phyloP scores from a whole-genome alignment of 2,329 filamentous ascomycete genomes.

The Sporothrix dimorphospora region DNA sequence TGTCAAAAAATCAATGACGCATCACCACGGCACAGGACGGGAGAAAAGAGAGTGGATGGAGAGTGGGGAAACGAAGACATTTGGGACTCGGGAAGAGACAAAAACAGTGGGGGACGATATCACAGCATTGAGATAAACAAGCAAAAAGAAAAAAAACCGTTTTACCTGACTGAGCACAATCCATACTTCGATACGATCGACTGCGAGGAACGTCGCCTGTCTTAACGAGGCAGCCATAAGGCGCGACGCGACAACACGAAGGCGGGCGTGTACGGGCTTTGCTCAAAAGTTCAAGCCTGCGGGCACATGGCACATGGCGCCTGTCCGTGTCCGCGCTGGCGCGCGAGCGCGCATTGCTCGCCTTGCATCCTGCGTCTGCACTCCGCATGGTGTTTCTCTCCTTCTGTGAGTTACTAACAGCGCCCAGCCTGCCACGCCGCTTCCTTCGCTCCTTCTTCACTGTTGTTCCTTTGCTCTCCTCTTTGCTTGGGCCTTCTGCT shows the following conservation, averaged over 20 bases:
- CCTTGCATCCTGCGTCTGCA: neutral
- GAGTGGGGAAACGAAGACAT: neutral
- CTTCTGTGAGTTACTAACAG: neutral
- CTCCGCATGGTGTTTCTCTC: neutral
- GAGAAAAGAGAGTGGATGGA: neutral
- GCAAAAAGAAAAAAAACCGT: neutral
- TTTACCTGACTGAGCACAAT: neutral
- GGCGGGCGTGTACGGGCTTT: neutral
- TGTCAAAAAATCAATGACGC: constrained; percentile 4
- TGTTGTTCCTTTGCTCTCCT: neutral
- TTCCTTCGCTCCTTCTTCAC: constrained; percentile 6
- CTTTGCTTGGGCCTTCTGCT: neutral
- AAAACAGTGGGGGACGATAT: neutral
- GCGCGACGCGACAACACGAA: neutral
- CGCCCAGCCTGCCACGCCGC: neutral
- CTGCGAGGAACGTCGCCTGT: neutral
- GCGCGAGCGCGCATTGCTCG: neutral
- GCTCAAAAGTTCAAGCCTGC: constrained; percentile 5
- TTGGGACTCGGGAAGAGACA: neutral
- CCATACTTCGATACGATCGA: neutral
- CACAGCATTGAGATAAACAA: too few species aligned
- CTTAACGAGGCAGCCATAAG: neutral
- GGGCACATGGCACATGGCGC: constrained; percentile 11
- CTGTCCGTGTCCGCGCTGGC: constrained; percentile 9
- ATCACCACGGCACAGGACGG: neutral